Conservation (phyloP, 2,329 filamentous ascomycete species). For the Fusarium falciforme region DNA sequence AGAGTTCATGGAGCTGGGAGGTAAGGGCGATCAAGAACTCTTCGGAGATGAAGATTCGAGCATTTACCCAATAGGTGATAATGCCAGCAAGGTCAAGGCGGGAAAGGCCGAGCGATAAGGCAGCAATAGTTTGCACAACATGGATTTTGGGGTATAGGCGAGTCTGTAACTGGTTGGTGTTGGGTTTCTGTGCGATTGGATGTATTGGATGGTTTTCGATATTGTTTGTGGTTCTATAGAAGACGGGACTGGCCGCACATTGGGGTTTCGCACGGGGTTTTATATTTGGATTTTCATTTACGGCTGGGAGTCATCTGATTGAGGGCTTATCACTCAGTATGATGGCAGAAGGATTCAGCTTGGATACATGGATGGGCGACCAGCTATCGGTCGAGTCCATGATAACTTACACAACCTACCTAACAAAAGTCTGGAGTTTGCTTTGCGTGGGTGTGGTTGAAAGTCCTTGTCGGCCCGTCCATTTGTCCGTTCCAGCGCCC, state of each 20-base stretch:
- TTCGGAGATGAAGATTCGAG: constrained; percentile 73
- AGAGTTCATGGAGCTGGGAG: constrained; percentile 88
- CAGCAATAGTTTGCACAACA: not conserved
- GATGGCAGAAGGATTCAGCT: not conserved
- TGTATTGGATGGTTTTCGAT: not conserved
- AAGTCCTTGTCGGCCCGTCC: not conserved
- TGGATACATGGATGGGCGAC: not conserved
- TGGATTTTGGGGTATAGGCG: not conserved
- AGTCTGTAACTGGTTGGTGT: constrained; percentile 24
- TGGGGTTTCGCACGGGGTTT: constrained; percentile 7
- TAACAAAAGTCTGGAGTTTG: constrained; percentile 28
- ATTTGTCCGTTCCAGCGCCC: constrained; percentile 49
- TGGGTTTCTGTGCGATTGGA: not conserved
- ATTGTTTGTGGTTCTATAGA: constrained; percentile 24
- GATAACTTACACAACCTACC: constrained; percentile 12
- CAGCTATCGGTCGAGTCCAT: constrained; percentile 1
- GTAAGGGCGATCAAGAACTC: constrained; percentile 83
- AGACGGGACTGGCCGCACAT: constrained; percentile 2
- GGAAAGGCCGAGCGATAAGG: constrained; percentile 40
- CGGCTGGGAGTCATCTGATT: not conserved
- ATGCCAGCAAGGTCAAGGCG: constrained; percentile 45
- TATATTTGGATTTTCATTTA: not conserved
- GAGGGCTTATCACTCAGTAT: not conserved
- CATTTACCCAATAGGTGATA: constrained; percentile 57
- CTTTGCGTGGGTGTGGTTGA: not conserved